phyloP scores from a whole-genome alignment of 2,329 filamentous ascomycete genomes.

The Monilinia aucupariae region DNA sequence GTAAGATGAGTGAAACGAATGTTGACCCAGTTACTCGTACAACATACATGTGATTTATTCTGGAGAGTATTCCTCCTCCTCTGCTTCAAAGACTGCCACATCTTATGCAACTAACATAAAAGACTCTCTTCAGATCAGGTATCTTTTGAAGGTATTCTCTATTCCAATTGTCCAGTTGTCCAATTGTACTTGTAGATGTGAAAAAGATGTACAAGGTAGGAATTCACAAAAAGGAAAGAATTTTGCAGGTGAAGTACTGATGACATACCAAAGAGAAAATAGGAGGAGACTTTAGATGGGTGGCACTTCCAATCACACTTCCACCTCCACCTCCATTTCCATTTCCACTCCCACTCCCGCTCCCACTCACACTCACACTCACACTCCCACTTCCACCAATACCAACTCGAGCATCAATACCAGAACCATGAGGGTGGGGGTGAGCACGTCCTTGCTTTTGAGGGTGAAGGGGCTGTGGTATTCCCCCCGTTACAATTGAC shows the following conservation, averaged over 20 bases:
- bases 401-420: background rate
- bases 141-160: background rate
- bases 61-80: constrained; percentile 7
- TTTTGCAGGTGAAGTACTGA: background rate
- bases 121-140: background rate
- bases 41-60: constrained; percentile 4
- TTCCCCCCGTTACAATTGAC: background rate
- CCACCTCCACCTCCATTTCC: background rate
- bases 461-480: constrained; percentile 1
- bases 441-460: constrained; percentile 5
- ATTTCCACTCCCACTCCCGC: background rate
- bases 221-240: background rate
- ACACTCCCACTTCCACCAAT: background rate
- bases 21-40: background rate
- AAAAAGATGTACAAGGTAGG: background rate
- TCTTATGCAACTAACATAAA: constrained; percentile 6
- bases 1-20: background rate
- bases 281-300: constrained; percentile 10
- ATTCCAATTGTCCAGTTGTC: background rate
- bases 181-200: too few species aligned
- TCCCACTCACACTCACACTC: too few species aligned
- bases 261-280: constrained; percentile 16
- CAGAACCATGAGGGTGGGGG: background rate
- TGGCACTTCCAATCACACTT: background rate
- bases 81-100: constrained; percentile 5